Base-by-base conservation (phyloP, 768 basidiomycete genomes). In the Tylopilus sp. region DNA sequence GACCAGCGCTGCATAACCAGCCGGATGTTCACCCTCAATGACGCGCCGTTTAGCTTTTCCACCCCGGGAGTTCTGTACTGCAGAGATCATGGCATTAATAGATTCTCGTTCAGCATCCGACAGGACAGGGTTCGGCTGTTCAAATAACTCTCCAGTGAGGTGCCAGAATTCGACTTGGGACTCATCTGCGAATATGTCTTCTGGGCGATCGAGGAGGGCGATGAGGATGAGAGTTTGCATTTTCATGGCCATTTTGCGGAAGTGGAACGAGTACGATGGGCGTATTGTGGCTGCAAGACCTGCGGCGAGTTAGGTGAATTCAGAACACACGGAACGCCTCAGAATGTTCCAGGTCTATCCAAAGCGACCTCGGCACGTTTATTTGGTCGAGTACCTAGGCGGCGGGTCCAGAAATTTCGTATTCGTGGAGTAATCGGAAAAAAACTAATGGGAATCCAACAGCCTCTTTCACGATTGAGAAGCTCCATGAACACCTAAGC, bases 171-270 rank as follows among this genome's bases (percentile, higher is more conserved):
- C 48, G 0, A 6, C 3, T 30, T 54, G 47, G 7, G 42, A 36
- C 6, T 54, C 53, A 14, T 54, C 42, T 10, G 47, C 42, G 12
- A 49, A 54, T 14, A 54, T 49, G 6, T 54, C 48, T 6, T 48
- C 41, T 1, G 53, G 16, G 2, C 21, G 41, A 48, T 54, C 53
- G 1, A 54, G 14, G 14, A 54, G 48, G 3, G 47, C 43, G 10
- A 54, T 44, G 3, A 54, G 48, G 22, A 54, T 33, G 1, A 49
- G 43, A 0, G 48, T 49, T 13, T 44, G 53, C 34, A 54, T 54
- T 12, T 44, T 54, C 48, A 54, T 54, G 1, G 53, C 5, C 53
- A 54, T 54, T 3, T 31, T 43, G 45, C 8, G 37, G 14, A n/a
- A n/a, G n/a, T n/a, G n/a, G n/a, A n/a, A n/a, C n/a, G n/a, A n/a